phyloP scores from a whole-genome alignment of 345 rosid species.

The Adansonia digitata region DNA sequence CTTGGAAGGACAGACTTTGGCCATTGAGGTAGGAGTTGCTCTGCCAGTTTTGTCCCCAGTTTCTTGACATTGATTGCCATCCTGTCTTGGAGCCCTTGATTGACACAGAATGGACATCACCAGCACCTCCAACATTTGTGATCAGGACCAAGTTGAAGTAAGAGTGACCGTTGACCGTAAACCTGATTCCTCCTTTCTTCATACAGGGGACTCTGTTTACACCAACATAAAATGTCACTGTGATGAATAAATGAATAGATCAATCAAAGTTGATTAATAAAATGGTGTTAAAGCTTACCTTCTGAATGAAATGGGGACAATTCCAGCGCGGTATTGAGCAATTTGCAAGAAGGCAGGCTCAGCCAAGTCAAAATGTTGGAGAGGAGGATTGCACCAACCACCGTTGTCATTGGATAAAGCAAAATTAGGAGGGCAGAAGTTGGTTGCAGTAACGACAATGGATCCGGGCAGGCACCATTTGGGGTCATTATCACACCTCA shows the following conservation, averaged over 20 bases:
- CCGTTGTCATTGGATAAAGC: constrained; percentile 75
- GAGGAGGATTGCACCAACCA: constrained; percentile 99
- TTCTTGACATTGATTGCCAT: constrained; percentile 93
- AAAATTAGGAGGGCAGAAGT: constrained; percentile 83
- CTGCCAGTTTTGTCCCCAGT: constrained; percentile 99
- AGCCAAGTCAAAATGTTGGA: constrained; percentile 90
- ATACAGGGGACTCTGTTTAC: constrained; percentile 66
- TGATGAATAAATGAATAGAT: background rate
- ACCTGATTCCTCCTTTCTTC: constrained; percentile 91
- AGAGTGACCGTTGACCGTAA: constrained; percentile 84
- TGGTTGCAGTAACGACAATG: constrained; percentile 73
- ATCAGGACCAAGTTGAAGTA: constrained; percentile 88
- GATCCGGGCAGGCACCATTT: constrained; percentile 65
- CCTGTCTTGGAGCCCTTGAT: constrained; percentile 85
- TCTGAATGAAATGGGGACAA: constrained; percentile 82
- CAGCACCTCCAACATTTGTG: constrained; percentile 84
- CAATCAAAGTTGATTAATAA: background rate
- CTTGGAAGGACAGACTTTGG: constrained; percentile 82
- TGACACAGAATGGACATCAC: constrained; percentile 70
- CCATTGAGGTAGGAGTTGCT: constrained; percentile 81
- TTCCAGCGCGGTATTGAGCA: constrained; percentile 91
- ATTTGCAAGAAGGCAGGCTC: constrained; percentile 92
- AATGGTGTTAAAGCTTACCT: constrained; percentile 34
- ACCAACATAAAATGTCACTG: background rate
- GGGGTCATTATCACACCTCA: constrained; percentile 59